Evolutionary conservation across 2,329 filamentous ascomycete species (phyloP).

Genomic region (Nemania sp.): DNA sequence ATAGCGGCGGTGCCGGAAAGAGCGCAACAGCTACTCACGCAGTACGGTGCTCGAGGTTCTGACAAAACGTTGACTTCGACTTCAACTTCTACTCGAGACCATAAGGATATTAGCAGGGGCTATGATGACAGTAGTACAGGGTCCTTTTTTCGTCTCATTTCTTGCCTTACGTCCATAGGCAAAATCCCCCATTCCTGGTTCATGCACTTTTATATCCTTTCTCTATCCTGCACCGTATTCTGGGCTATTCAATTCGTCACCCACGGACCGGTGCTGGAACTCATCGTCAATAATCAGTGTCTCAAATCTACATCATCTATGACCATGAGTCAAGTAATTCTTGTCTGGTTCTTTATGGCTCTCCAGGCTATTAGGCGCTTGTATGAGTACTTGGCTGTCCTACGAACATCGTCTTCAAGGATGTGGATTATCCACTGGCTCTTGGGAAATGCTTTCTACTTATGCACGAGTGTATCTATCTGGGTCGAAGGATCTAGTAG

Average conservation of each 20-base stretch:
- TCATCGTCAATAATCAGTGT: conserved; percentile 57
- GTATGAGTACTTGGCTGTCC: conserved; percentile 76
- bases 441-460: conserved; percentile 82
- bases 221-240: conserved; percentile 75
- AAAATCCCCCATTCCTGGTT: conserved; percentile 92
- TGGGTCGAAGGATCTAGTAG: conserved; percentile 87
- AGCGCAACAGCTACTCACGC: conserved; percentile 59
- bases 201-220: conserved; percentile 84
- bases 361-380: conserved; percentile 81
- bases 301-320: conserved; percentile 57
- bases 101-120: neutral
- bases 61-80: conserved; percentile 13
- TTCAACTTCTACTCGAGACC: conserved; percentile 6
- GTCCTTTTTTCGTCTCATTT: conserved; percentile 49
- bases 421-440: conserved; percentile 92
- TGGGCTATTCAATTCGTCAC: conserved; percentile 76
- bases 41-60: conserved; percentile 63
- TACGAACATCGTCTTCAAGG: conserved; percentile 74
- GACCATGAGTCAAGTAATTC: conserved; percentile 69
- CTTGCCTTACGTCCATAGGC: conserved; percentile 54
- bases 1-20: conserved; percentile 60
- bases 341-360: conserved; percentile 79
- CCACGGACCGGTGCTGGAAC: conserved; percentile 65
- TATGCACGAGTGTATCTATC: conserved; percentile 76
- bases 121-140: conserved; percentile 27